Conservation (phyloP, 768 basidiomycete genomes). For the Mycena capillaripes region DNA sequence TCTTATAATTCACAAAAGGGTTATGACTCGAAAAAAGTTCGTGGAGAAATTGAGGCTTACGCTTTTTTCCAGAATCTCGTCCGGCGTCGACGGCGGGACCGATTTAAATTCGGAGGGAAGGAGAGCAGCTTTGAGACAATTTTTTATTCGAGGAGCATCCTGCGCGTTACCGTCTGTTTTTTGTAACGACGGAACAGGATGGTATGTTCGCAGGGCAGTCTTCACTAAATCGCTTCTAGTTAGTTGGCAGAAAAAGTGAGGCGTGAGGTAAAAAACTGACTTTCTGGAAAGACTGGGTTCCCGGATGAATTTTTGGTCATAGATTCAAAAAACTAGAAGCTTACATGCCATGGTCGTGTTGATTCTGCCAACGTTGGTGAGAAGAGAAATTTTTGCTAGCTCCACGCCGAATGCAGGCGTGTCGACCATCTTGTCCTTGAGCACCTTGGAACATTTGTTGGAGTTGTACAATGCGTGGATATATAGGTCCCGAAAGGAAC, state of each 20-base stretch:
- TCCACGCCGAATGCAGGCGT: conserved; percentile 84
- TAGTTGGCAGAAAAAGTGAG: background rate
- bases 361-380: conserved; percentile 92
- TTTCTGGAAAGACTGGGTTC: conserved; percentile 86
- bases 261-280: conserved; percentile 9
- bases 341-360: conserved; percentile 93
- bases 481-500: conserved; percentile 88
- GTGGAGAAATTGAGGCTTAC: conserved; percentile 56
- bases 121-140: conserved; percentile 86
- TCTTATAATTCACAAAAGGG: conserved; percentile 52
- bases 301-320: conserved; percentile 32
- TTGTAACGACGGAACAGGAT: conserved; percentile 91
- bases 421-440: conserved; percentile 90
- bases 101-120: conserved; percentile 77
- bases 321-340: conserved; percentile 38
- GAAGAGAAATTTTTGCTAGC: conserved; percentile 85
- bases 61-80: conserved; percentile 76
- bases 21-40: conserved; percentile 18
- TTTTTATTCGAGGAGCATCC: conserved; percentile 93
- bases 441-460: conserved; percentile 87
- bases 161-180: conserved; percentile 91
- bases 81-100: conserved; percentile 79
- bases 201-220: conserved; percentile 90
- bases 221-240: conserved; percentile 62
- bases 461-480: conserved; percentile 86